Conservation (phyloP, 805 yeast genomes). For the Ogataea ganodermae region DNA sequence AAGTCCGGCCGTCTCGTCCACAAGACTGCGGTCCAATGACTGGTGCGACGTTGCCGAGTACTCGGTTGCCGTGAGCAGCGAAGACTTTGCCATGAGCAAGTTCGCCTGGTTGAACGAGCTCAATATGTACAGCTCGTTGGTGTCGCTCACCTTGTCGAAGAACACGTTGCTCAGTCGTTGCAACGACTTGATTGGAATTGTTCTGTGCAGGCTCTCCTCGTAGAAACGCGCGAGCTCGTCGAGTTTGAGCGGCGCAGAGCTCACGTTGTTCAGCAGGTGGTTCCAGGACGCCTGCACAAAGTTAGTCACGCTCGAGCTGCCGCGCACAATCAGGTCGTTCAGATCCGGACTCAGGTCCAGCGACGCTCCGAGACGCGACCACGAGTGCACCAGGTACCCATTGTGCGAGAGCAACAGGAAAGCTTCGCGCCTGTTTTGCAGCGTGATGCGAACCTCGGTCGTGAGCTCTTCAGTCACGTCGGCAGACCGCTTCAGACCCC, state of each 20-base stretch:
- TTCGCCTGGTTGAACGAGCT: constrained; percentile 31
- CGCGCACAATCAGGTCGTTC: constrained; percentile 31
- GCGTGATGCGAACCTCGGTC: constrained; percentile 27
- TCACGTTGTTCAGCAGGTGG: constrained; percentile 31
- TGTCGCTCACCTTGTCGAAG: constrained; percentile 33
- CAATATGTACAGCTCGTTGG: constrained; percentile 29
- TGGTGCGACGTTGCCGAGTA: constrained; percentile 24
- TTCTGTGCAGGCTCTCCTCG: constrained; percentile 16
- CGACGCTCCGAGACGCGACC: constrained; percentile 39
- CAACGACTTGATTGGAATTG: constrained; percentile 28
- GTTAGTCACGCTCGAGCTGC: constrained; percentile 29
- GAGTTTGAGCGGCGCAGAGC: constrained; percentile 26
- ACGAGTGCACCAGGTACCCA: constrained; percentile 36
- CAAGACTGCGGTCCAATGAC: constrained; percentile 11
- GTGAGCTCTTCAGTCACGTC: constrained; percentile 19
- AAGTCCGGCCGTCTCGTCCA: constrained; percentile 5
- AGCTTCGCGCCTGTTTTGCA: constrained; percentile 33
- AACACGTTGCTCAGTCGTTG: constrained; percentile 34
- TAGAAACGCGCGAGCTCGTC: constrained; percentile 22
- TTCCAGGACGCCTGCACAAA: constrained; percentile 39
- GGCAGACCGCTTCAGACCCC: constrained; percentile 28
- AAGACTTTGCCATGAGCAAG: constrained; percentile 29
- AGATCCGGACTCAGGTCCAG: constrained; percentile 30
- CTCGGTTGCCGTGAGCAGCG: constrained; percentile 31
- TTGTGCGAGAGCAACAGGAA: constrained; percentile 35